Conservation (phyloP, 2,329 filamentous ascomycete species). For the Myriosclerotinia curreyana region DNA sequence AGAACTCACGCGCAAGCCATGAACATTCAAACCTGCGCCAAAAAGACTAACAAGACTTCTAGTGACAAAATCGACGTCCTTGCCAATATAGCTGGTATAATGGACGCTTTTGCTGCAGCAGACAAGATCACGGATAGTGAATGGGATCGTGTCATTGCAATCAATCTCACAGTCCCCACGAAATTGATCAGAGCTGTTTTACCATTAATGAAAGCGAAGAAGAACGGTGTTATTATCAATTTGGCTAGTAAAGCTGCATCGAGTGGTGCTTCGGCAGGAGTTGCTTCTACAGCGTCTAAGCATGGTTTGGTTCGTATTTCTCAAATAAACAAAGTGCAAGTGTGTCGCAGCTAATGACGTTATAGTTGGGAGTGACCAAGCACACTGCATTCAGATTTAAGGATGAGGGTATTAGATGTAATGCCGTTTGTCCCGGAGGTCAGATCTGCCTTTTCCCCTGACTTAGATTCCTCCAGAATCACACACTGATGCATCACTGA, state of each 20-base stretch:
- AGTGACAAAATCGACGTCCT: constrained; percentile 43
- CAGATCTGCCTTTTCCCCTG: constrained; percentile 10
- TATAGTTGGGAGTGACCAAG: constrained; percentile 46
- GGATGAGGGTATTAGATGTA: constrained; percentile 46
- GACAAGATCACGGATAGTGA: constrained; percentile 42
- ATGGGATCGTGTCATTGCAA: constrained; percentile 43
- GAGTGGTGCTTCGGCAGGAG: constrained; percentile 43
- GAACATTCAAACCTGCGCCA: neutral
- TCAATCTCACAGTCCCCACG: constrained; percentile 47
- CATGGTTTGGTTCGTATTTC: constrained; percentile 41
- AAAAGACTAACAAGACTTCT: constrained; percentile 1
- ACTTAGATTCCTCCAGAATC: neutral
- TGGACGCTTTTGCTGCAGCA: constrained; percentile 44
- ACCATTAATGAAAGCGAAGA: constrained; percentile 42
- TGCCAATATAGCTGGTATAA: constrained; percentile 47
- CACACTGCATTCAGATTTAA: constrained; percentile 48
- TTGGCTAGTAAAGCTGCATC: constrained; percentile 41
- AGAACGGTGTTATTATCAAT: constrained; percentile 45
- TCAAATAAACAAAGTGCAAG: neutral
- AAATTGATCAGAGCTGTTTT: constrained; percentile 47
- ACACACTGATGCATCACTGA: neutral
- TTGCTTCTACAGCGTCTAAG: constrained; percentile 48
- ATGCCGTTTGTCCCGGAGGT: constrained; percentile 45
- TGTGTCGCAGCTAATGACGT: neutral
- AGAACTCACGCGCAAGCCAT: neutral